Base-by-base conservation (phyloP, 495 filamentous ascomycete genomes). In the Podospora sp. region DNA sequence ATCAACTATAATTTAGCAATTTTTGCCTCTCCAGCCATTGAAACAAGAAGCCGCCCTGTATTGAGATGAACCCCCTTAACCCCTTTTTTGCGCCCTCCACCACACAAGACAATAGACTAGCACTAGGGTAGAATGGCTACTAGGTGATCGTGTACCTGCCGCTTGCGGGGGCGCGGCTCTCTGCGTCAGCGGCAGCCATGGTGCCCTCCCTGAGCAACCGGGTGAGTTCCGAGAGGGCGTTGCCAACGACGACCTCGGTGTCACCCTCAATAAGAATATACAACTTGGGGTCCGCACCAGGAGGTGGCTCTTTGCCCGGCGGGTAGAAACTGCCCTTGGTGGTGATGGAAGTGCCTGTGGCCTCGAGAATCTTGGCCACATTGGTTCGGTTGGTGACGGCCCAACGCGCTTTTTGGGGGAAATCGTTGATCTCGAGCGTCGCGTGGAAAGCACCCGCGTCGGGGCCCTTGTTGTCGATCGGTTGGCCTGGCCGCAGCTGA, bases 311-410 rank as follows among this genome's bases (percentile, higher is more conserved):
- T 76, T 95, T 97, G 62, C 94, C 95, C 1, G 88, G 58, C 0
- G 89, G 77, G 70, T 97, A 98, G 78, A 90, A 98, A 63, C 82
- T 94, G 64, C 95, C 95, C 79, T 99, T 99, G 53, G 92, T 97
- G 0, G 95, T 99, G 77, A 99, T 99, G 4, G 92, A 96, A 7
- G 93, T 97, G 36, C 93, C 95, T 1, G 93, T 97, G 6, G 91
- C 86, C 75, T 99, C 95, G 61, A 99, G 85, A 63, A 99, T 97
- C 82, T 97, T 97, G 68, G 95, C 95, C 65, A 99, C 95, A 72
- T 99, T 99, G 6, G 96, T 99, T 52, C 95, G 88, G 75, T 99
- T 99, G 58, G 95, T 99, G 78, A 99, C 95, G 22, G 93, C 94
- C 95, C 95, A 99, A 64, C 95, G 88, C 69, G 96, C 95, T 87